Conservation (phyloP, 495 filamentous ascomycete species). For the Penicillium chermesinum region DNA sequence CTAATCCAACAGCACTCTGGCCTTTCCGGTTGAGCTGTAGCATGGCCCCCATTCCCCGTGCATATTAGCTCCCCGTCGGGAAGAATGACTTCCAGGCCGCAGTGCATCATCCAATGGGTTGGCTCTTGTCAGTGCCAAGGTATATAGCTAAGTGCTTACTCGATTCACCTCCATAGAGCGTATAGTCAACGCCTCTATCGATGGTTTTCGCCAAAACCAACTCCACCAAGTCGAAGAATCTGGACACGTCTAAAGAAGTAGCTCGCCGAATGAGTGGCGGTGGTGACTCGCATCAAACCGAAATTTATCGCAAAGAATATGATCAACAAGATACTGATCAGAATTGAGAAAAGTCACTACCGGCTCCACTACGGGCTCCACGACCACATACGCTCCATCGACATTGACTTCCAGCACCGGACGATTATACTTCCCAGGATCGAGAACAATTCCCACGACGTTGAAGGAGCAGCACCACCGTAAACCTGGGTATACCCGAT, state of each 20-base stretch:
- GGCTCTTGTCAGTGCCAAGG: constrained; percentile 8
- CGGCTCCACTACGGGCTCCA: constrained; percentile 58
- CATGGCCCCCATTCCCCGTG: constrained; percentile 55
- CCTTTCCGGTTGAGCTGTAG: background rate
- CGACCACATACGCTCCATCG: constrained; percentile 47
- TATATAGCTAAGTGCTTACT: background rate
- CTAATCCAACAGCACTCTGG: background rate
- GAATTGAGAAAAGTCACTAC: constrained; percentile 53
- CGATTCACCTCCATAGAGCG: constrained; percentile 33
- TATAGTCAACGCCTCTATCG: constrained; percentile 56
- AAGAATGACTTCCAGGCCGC: constrained; percentile 53
- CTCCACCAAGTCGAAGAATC: constrained; percentile 53
- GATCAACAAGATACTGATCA: constrained; percentile 45
- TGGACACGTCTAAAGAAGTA: constrained; percentile 6
- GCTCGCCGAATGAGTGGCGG: background rate
- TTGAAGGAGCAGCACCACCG: constrained; percentile 51
- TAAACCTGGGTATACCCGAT: constrained; percentile 47
- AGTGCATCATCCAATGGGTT: constrained; percentile 36
- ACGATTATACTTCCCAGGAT: constrained; percentile 53
- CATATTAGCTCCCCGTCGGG: constrained; percentile 50
- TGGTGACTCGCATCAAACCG: constrained; percentile 7
- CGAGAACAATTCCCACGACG: constrained; percentile 50
- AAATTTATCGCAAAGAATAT: constrained; percentile 27
- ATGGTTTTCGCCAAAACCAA: constrained; percentile 52
- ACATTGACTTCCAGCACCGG: constrained; percentile 48